Percentiles rank a stretch among this genome's conserved stretches.
Conservation (phyloP, 1,284 basidiomycete species). For the Rhodotorula sp. region DNA sequence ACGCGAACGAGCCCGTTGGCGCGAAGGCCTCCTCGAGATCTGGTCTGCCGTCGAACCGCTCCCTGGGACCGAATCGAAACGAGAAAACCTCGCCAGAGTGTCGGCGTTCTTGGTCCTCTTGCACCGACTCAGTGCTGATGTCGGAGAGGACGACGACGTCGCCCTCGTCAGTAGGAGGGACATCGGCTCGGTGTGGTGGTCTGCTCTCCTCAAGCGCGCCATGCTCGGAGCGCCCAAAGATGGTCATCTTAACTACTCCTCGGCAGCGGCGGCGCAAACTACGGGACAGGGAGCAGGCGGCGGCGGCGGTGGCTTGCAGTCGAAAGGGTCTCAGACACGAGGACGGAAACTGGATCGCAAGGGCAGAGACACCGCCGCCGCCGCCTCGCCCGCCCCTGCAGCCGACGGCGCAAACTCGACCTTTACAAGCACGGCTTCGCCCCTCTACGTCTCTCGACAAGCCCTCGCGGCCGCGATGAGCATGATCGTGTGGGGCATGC, state of each 20-base stretch:
- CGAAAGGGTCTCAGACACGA: slow-evolving; percentile 11
- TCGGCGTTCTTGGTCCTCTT: slow-evolving; percentile 34
- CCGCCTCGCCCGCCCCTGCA: neutral
- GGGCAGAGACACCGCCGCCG: slow-evolving; percentile 23
- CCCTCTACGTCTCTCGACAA: slow-evolving; percentile 33
- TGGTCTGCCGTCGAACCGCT: slow-evolving; percentile 31
- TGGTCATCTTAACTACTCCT: neutral
- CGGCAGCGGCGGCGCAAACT: neutral
- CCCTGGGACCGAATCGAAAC: slow-evolving; percentile 33
- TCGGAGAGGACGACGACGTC: slow-evolving; percentile 34
- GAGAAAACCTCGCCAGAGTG: slow-evolving; percentile 23
- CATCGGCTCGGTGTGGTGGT: slow-evolving; percentile 37
- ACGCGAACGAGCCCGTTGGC: slow-evolving; percentile 29
- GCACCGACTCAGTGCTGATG: slow-evolving; percentile 28
- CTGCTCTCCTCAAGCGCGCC: slow-evolving; percentile 24
- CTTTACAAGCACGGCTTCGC: slow-evolving; percentile 2
- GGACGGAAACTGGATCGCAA: slow-evolving; percentile 25
- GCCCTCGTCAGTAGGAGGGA: slow-evolving; percentile 32
- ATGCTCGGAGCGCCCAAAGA: slow-evolving; percentile 22
- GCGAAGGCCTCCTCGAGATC: slow-evolving; percentile 33
- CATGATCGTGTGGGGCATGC: slow-evolving; percentile 39
- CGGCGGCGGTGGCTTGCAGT: neutral
- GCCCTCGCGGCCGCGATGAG: slow-evolving; percentile 24
- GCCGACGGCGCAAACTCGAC: neutral
- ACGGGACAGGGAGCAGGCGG: neutral